Evolutionary conservation across 345 rosid genomes (phyloP).

Genomic region (Populus pruinosa): DNA sequence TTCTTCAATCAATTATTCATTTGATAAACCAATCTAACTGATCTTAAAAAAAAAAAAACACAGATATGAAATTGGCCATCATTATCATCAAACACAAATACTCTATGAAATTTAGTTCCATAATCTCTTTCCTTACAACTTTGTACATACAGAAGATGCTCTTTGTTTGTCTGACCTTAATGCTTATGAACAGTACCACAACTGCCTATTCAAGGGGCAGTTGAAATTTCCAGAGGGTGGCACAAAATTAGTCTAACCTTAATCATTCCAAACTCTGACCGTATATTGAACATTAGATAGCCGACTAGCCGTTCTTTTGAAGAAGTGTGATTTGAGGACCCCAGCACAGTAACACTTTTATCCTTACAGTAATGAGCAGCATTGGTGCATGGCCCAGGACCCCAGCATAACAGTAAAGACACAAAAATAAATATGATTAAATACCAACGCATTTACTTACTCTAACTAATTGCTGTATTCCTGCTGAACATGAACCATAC

Average conservation of each 20-base stretch:
- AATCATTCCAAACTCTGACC: background rate
- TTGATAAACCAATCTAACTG: background rate
- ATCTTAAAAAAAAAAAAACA: no score
- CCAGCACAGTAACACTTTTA: background rate
- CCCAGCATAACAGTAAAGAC: background rate
- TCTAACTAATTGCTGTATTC: conserved; percentile 70
- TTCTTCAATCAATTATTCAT: background rate
- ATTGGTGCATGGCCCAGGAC: background rate
- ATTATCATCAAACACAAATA: background rate
- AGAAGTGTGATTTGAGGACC: no score
- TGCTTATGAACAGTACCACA: background rate
- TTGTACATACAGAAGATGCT: background rate
- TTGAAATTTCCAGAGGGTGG: background rate
- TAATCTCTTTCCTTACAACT: background rate
- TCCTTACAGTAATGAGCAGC: background rate
- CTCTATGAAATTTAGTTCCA: background rate
- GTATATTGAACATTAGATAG: background rate
- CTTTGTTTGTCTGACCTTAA: background rate
- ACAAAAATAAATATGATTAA: background rate
- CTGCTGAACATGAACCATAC: conserved; percentile 63
- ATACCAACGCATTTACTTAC: conserved; percentile 33
- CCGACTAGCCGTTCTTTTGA: background rate
- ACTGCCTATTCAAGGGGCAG: background rate
- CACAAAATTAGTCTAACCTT: no score
- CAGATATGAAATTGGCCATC: background rate